phyloP scores from a whole-genome alignment of 805 yeast species.

The Pichia manshurica region DNA sequence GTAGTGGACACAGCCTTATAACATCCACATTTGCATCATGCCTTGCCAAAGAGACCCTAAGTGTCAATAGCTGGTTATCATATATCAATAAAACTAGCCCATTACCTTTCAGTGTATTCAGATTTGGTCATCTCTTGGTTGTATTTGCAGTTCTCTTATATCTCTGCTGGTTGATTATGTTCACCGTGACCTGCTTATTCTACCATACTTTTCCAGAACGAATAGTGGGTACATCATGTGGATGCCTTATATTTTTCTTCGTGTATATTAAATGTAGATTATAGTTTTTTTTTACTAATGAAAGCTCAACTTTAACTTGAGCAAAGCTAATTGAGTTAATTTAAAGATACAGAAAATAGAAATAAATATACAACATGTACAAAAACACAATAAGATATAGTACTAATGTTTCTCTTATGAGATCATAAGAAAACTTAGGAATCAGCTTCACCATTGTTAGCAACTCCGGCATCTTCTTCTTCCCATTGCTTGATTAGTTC shows the following conservation, averaged over 20 bases:
- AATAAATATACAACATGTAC: not conserved
- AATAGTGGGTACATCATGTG: constrained; percentile 38
- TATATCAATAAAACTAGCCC: constrained; percentile 1
- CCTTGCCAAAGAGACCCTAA: constrained; percentile 20
- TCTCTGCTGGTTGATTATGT: constrained; percentile 35
- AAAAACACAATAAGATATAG: not conserved
- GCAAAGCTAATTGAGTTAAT: too few relatives aligned
- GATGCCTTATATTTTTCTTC: constrained; percentile 30
- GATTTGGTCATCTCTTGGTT: not conserved
- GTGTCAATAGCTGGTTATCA: constrained; percentile 7
- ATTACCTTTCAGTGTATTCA: not conserved
- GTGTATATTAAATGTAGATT: constrained; percentile 19
- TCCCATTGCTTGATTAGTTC: constrained; percentile 16
- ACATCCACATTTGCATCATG: constrained; percentile 31
- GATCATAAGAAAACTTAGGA: not conserved
- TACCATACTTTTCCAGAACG: constrained; percentile 46
- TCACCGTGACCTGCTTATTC: constrained; percentile 40
- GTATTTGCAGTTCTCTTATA: not conserved
- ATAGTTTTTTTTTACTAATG: not conserved
- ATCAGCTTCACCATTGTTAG: not conserved
- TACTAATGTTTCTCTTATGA: too few relatives aligned
- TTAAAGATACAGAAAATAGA: constrained; percentile 1
- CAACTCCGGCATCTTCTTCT: constrained; percentile 5
- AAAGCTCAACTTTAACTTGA: too few relatives aligned
- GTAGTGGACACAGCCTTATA: constrained; percentile 39